Conservation (phyloP, 805 yeast genomes). For the Saccharomycopsis babjevae region DNA sequence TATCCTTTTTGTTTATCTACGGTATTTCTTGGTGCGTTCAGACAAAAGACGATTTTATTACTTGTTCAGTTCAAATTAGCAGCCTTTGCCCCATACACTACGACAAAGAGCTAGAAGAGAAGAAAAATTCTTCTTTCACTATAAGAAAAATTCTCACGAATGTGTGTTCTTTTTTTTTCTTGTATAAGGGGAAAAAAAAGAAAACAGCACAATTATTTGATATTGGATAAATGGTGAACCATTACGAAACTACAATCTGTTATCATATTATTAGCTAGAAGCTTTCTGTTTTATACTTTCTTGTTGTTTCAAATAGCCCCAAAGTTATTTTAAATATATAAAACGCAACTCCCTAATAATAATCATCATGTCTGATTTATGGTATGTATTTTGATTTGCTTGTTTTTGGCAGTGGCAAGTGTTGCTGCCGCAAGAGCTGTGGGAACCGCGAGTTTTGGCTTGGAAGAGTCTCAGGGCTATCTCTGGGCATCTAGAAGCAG, state of each 20-base stretch:
- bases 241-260: background rate
- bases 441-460: background rate
- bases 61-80: too few relatives aligned
- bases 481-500: too few relatives aligned
- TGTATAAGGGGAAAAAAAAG: background rate
- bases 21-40: too few relatives aligned
- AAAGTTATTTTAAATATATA: background rate
- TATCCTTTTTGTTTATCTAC: too few relatives aligned
- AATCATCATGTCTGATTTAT: slow-evolving; percentile 54
- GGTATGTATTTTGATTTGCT: slow-evolving; percentile 37
- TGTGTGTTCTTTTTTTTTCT: background rate
- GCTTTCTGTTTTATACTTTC: background rate
- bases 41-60: too few relatives aligned
- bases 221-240: background rate
- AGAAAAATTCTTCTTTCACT: background rate
- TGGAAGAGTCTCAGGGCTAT: too few relatives aligned
- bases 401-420: slow-evolving; percentile 6
- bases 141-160: background rate
- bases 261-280: background rate
- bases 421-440: background rate
- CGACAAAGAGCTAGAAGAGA: background rate
- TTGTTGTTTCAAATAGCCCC: background rate
- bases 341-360: background rate
- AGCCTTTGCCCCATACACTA: too few relatives aligned
- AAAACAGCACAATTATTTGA: background rate